These are phyloP conservation scores for Colletotrichum sp. DNA, from an alignment of 2,329 filamentous ascomycete genomes.

Conservation along the genomic window DNA sequence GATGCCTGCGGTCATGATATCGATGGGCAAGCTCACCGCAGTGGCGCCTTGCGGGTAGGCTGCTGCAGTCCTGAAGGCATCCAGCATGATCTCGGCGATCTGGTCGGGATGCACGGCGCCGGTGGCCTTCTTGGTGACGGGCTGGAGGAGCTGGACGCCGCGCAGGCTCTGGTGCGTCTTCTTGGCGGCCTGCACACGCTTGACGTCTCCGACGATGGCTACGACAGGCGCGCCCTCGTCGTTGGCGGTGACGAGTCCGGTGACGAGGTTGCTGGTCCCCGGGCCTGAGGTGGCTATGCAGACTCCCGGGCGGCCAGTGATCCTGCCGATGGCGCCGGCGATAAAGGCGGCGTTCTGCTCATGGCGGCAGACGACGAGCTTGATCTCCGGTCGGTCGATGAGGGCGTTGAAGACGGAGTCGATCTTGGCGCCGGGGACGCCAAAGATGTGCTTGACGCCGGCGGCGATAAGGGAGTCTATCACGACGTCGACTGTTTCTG, in stretches of 20 bases:
- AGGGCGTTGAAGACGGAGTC: constrained; percentile 53
- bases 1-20: constrained; percentile 44
- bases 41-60: constrained; percentile 46
- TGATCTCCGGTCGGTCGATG: constrained; percentile 50
- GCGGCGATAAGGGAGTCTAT: constrained; percentile 37
- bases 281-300: constrained; percentile 53
- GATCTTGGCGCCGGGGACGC: constrained; percentile 53
- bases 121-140: constrained; percentile 46
- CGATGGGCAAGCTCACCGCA: constrained; percentile 49
- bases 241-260: constrained; percentile 50
- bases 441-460: constrained; percentile 50
- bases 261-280: constrained; percentile 51
- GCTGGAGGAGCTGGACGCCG: constrained; percentile 46
- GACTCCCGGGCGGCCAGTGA: constrained; percentile 50
- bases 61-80: constrained; percentile 46
- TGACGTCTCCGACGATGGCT: constrained; percentile 53
- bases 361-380: constrained; percentile 50
- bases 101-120: constrained; percentile 51
- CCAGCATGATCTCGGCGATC: constrained; percentile 50
- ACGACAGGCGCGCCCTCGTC: constrained; percentile 53
- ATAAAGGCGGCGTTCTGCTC: constrained; percentile 58
- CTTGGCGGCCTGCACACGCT: constrained; percentile 45
- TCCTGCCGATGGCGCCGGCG: constrained; percentile 49
- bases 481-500: constrained; percentile 32
- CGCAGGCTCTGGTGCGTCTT: constrained; percentile 53